Percentiles rank a stretch among this genome's conserved stretches.
phyloP scores from a whole-genome alignment of 2,329 filamentous ascomycete species.

The Leptographium radiaticola region DNA sequence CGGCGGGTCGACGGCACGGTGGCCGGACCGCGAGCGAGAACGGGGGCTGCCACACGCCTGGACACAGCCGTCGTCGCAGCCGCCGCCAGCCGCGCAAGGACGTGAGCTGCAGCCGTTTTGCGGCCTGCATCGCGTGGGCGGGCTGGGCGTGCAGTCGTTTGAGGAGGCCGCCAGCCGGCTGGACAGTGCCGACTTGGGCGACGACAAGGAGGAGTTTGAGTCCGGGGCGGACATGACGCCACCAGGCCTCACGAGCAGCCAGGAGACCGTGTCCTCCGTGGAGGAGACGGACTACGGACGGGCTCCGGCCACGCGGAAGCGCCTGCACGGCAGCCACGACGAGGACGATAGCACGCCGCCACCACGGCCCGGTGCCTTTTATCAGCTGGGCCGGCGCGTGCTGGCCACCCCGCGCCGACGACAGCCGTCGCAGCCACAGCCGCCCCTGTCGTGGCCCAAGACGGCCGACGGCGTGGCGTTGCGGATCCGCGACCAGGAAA shows the following conservation, averaged over 20 bases:
- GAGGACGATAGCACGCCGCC: slow-evolving; percentile 16
- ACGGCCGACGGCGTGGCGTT: slow-evolving; percentile 1
- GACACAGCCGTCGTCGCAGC: background rate
- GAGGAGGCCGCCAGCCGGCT: too few species aligned
- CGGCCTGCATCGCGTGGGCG: slow-evolving; percentile 64
- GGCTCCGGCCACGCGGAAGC: slow-evolving; percentile 9
- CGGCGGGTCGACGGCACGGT: slow-evolving; percentile 2
- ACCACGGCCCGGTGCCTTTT: slow-evolving; percentile 15
- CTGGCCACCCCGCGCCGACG: slow-evolving; percentile 32
- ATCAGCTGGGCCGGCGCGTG: slow-evolving; percentile 25
- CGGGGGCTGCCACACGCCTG: background rate
- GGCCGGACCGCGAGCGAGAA: background rate
- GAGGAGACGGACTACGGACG: slow-evolving; percentile 3
- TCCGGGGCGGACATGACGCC: slow-evolving; percentile 17
- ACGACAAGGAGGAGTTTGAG: slow-evolving; percentile 10
- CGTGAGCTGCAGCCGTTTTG: slow-evolving; percentile 69
- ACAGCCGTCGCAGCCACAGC: slow-evolving; percentile 2
- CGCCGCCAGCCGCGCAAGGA: background rate
- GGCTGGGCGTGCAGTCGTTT: slow-evolving; percentile 45
- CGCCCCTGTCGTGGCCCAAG: background rate
- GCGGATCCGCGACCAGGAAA: slow-evolving; percentile 29
- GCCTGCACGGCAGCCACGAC: background rate
- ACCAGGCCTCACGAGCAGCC: slow-evolving; percentile 36
- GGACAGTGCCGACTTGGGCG: slow-evolving; percentile 5
- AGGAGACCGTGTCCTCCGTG: slow-evolving; percentile 31